Percentiles rank a stretch among this genome's conserved stretches.
Conservation (phyloP, 768 basidiomycete genomes). For the Coprinellus micaceus region DNA sequence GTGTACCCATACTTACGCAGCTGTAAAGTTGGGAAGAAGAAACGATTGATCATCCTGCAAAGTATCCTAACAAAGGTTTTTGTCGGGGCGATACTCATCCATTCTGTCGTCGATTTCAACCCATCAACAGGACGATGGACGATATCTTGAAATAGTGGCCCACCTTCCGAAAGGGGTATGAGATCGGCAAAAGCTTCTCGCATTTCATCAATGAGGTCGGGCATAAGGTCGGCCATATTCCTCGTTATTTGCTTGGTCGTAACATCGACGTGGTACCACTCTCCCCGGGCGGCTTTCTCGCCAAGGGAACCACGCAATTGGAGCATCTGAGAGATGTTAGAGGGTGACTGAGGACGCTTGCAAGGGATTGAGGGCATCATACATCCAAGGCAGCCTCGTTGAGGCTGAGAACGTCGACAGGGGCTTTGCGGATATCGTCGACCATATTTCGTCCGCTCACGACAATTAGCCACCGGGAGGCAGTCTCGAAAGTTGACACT, state of each 20-base stretch:
- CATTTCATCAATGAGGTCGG: constrained; percentile 41
- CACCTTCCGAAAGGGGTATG: constrained; percentile 28
- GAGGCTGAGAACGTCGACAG: constrained; percentile 26
- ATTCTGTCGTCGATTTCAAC: background rate
- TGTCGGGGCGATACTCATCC: background rate
- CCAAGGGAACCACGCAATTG: constrained; percentile 35
- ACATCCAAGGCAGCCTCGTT: constrained; percentile 7
- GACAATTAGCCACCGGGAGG: constrained; percentile 29
- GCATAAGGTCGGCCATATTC: constrained; percentile 31
- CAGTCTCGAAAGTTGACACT: constrained; percentile 7
- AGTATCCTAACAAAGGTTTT: background rate
- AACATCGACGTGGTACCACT: constrained; percentile 23
- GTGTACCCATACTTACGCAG: background rate
- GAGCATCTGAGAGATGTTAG: constrained; percentile 24
- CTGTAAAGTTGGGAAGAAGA: background rate
- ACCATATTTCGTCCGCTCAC: constrained; percentile 26
- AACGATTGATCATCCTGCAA: background rate
- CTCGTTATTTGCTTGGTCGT: constrained; percentile 26
- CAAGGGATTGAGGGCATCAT: background rate
- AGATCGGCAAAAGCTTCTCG: constrained; percentile 31
- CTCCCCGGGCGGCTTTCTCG: constrained; percentile 17
- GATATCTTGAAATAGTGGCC: background rate
- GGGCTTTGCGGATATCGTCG: constrained; percentile 31
- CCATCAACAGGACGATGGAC: no score
- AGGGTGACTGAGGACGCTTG: background rate